These are phyloP conservation scores for Phytophthora idaei DNA, from an alignment of 352 stramenopile genomes.

Conservation along the genomic window DNA sequence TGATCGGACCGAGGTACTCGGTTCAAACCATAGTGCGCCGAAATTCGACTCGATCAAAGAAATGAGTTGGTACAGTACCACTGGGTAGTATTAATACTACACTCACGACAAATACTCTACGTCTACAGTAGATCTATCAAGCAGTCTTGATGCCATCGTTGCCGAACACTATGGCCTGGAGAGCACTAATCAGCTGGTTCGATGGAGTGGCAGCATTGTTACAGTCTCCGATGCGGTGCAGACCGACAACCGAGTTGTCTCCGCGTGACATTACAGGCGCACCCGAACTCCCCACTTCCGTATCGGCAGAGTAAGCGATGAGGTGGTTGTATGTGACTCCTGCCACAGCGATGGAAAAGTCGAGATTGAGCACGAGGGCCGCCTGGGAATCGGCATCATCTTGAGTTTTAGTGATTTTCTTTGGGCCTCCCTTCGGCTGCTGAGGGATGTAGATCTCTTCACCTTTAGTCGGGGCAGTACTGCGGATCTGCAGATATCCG, in stretches of 20 bases:
- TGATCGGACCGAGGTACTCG: neutral
- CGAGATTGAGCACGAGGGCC: slow-evolving; percentile 36
- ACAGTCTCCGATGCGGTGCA: slow-evolving; percentile 77
- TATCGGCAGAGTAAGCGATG: slow-evolving; percentile 71
- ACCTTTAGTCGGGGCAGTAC: slow-evolving; percentile 37
- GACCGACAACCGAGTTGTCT: slow-evolving; percentile 67
- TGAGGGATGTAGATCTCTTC: slow-evolving; percentile 76
- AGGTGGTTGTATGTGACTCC: slow-evolving; percentile 43
- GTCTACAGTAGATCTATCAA: slow-evolving; percentile 23
- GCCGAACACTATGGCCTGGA: slow-evolving; percentile 31
- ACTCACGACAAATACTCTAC: neutral
- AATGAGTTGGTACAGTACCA: too few species aligned
- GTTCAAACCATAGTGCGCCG: too few species aligned
- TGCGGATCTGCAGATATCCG: slow-evolving; percentile 64
- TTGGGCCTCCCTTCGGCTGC: slow-evolving; percentile 58
- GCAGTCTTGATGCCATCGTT: slow-evolving; percentile 43
- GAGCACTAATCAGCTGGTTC: slow-evolving; percentile 22
- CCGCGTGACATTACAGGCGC: slow-evolving; percentile 58
- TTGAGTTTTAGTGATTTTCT: slow-evolving; percentile 60
- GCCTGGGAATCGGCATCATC: slow-evolving; percentile 36
- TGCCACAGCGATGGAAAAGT: slow-evolving; percentile 42
- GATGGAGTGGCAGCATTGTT: slow-evolving; percentile 56
- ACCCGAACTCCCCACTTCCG: slow-evolving; percentile 64
- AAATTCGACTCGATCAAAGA: too few species aligned
- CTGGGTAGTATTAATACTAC: neutral